Evolutionary conservation across 192 early-diverging fungal genomes (phyloP), one percentile per base, ranked within the genome.

Genomic region (Phlyctochytrium planicorne): DNA sequence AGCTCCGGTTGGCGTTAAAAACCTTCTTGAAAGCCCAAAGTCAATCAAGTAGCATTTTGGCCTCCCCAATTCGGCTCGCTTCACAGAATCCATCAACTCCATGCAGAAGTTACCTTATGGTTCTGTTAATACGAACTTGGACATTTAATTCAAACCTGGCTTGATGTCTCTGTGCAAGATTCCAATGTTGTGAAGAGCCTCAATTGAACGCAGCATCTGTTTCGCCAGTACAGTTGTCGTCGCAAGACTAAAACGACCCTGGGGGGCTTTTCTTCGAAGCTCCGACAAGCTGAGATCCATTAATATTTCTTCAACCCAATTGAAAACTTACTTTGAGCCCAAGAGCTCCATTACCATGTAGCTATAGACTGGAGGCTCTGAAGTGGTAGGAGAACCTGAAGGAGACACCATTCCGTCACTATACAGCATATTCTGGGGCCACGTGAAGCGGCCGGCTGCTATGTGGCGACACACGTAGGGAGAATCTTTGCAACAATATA

Each of bases 101-200:
- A 77, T 34, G 59, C 78, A 80, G 56, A 80, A 80, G 66, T 80
- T 80, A n/a, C 69, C 76, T 68, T 29, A 20, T 66, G 23, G 52
- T 52, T 35, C 29, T 12, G 29, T n/a, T n/a, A n/a, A n/a, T n/a
- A n/a, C n/a, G n/a, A n/a, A n/a, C n/a, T 50, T 52, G 2, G 62
- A 68, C 59, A 77, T 61, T 61, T 67, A 78, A 72, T 71, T 76
- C 60, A 76, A 72, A 0, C 80, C 80, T 25, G 84, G 84, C 52
- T 87, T 87, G 60, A 87, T 75, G 63, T 87, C 84, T 23, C 84
- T 71, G 63, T 87, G 84, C 1, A 85, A 56, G 20, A 85, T 73
- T 6, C 84, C 84, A 33, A 74, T 68, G 25, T 60, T 67, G 63
- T 87, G 84, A 1, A 82, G 60, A 3, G 68, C 68, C 50, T 80